Evolutionary conservation across 768 basidiomycete genomes (phyloP), one percentile per base, ranked within the genome.

Genomic region (Suillus plorans): DNA sequence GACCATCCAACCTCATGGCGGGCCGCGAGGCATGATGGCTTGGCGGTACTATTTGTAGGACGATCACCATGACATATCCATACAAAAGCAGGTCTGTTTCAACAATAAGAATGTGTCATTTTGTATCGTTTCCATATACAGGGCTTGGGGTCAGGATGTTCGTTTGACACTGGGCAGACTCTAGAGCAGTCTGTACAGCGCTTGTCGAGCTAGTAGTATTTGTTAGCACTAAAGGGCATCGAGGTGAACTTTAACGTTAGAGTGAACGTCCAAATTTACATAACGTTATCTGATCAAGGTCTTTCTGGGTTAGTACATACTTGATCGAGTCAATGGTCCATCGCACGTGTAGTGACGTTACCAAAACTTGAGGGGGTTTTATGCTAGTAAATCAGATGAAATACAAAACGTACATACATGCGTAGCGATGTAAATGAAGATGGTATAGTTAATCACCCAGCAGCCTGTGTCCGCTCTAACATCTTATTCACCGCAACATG

Each of bases 401-500:
- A 31, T 18, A 31, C 16, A 31, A 53, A 16, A 52, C 16, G 28
- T 52, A 25, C 25, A 52, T 52, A 28, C 16, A 18, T 2, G 28
- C 50, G 18, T 28, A 18, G 18, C 16, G 18, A 34, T 53, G 28
- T 31, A 31, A 22, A 47, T 47, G 45, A 22, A 47, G 12, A 34
- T 52, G 25, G 6, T 50, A 25, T 2, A 4, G 9, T 18, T 5
- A 20, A 53, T 53, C 52, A 53, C 28, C 52, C 52, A 53, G 52
- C 52, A 53, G 86, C 87, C 70, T 90, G 89, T 5, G 88, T 82
- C 73, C 90, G 81, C 73, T 91, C 91, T 69, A 92, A 72, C 78
- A 89, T 82, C 77, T 89, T 90, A 74, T 92, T 91, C 7, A 91
- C 81, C 2, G 82, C 84, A 31, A 84, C 76, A 0, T 85, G 82